A percentile compares a stretch with the other conserved stretches of the same genome.
These are phyloP conservation scores for Cyclotella choctawhatcheeana DNA, from an alignment of 108 stramenopile species.

Conservation along the genomic window DNA sequence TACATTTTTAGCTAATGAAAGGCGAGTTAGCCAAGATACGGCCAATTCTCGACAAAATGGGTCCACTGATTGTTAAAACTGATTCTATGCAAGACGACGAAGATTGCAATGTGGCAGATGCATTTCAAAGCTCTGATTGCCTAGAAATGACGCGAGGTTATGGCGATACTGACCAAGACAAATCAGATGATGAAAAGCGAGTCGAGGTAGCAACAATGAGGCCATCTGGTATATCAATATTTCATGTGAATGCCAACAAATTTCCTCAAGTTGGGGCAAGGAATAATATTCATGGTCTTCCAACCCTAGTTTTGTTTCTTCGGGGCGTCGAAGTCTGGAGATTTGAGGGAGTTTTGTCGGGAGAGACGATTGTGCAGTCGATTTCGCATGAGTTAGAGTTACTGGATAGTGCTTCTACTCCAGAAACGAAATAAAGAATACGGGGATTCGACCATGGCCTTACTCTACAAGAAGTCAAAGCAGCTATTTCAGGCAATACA, in stretches of 20 bases:
- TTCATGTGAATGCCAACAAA: conserved; percentile 65
- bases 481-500: too few relatives aligned
- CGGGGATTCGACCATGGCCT: too few relatives aligned
- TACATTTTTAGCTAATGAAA: conserved; percentile 49
- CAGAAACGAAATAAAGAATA: background rate
- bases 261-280: conserved; percentile 70
- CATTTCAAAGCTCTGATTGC: conserved; percentile 20
- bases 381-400: background rate
- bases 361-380: conserved; percentile 46
- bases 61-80: conserved; percentile 1
- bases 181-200: too few relatives aligned
- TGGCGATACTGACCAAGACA: background rate
- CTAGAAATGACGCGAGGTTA: background rate
- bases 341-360: conserved; percentile 61
- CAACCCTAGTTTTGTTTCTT: conserved; percentile 64
- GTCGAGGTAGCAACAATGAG: too few relatives aligned
- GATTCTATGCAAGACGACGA: background rate
- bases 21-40: conserved; percentile 36
- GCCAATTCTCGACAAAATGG: conserved; percentile 26
- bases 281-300: conserved; percentile 61
- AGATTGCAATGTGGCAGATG: conserved; percentile 16
- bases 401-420: background rate
- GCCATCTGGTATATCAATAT: conserved; percentile 52
- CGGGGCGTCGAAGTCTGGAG: conserved; percentile 56
- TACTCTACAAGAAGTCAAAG: too few relatives aligned